Percentiles rank a stretch among this genome's conserved stretches.
Evolutionary conservation across 2,329 filamentous ascomycete genomes (phyloP).

Genomic region (Fusarium buxicola): DNA sequence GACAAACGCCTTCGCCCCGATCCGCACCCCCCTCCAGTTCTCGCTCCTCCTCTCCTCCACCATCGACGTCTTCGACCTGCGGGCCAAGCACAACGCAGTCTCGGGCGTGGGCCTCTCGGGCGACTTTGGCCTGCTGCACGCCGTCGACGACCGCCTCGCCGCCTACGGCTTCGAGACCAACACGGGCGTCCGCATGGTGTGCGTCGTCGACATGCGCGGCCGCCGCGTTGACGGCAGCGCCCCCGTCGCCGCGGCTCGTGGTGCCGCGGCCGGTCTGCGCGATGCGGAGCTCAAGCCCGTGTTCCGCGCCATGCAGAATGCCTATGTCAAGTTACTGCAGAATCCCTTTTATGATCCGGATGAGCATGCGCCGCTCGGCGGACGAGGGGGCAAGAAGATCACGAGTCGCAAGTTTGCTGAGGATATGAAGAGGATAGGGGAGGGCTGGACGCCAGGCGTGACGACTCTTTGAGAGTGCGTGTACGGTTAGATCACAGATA

Average conservation of each 20-base stretch:
- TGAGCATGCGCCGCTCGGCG: slow-evolving; percentile 74
- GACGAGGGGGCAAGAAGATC: slow-evolving; percentile 74
- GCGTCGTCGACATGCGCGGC: slow-evolving; percentile 91
- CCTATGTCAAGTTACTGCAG: slow-evolving; percentile 87
- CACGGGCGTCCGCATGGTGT: slow-evolving; percentile 90
- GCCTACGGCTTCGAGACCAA: slow-evolving; percentile 98
- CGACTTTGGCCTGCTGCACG: slow-evolving; percentile 91
- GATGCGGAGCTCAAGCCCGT: slow-evolving; percentile 92
- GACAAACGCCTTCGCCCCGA: slow-evolving; percentile 63
- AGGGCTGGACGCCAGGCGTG: slow-evolving; percentile 83
- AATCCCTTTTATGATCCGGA: slow-evolving; percentile 97
- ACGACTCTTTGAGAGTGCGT: slow-evolving; percentile 62
- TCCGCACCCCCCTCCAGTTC: slow-evolving; percentile 86
- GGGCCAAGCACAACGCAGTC: slow-evolving; percentile 75
- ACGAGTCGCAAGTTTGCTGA: slow-evolving; percentile 82
- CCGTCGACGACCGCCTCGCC: slow-evolving; percentile 90
- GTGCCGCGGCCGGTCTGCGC: slow-evolving; percentile 73
- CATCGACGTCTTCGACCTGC: slow-evolving; percentile 93
- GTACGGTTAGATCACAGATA: slow-evolving; percentile 34
- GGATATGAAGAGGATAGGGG: slow-evolving; percentile 88
- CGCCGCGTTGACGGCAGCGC: slow-evolving; percentile 58
- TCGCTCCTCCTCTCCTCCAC: slow-evolving; percentile 90
- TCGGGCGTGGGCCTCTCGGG: slow-evolving; percentile 70
- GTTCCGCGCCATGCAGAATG: slow-evolving; percentile 91
- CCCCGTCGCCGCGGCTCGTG: slow-evolving; percentile 37